Evolutionary conservation across 192 early-diverging fungal genomes (phyloP).

Genomic region (Coemansia sp.): DNA sequence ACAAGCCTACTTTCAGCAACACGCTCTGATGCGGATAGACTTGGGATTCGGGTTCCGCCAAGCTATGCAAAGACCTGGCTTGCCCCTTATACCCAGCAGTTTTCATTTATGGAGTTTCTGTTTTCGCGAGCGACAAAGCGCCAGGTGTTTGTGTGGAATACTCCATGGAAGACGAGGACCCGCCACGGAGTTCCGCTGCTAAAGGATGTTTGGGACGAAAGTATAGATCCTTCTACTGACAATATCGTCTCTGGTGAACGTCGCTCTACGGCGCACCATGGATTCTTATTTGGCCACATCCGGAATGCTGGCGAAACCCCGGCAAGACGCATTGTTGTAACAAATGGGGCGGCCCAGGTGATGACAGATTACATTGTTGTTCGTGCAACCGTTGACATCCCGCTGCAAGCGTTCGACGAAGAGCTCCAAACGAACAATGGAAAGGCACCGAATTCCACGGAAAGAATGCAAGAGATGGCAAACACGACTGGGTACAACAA

Average conservation of each 20-base stretch:
- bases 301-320: constrained; percentile 1
- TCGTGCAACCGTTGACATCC: constrained; percentile 22
- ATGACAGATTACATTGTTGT: constrained; percentile 50
- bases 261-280: constrained; percentile 7
- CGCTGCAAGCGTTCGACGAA: constrained; percentile 14
- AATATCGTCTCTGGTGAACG: neutral
- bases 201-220: constrained; percentile 22
- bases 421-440: constrained; percentile 12
- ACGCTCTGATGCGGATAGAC: neutral
- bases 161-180: constrained; percentile 16
- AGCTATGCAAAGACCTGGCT: constrained; percentile 43
- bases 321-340: constrained; percentile 33
- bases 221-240: neutral
- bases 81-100: constrained; percentile 39
- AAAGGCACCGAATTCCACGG: neutral
- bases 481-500: neutral
- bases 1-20: constrained; percentile 2
- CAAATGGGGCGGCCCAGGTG: constrained; percentile 47
- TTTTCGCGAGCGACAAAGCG: constrained; percentile 23
- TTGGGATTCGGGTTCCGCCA: constrained; percentile 14
- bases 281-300: neutral
- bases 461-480: neutral
- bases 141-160: constrained; percentile 7
- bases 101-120: constrained; percentile 43
- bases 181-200: constrained; percentile 42